Evolutionary conservation across 2,329 filamentous ascomycete species (phyloP).

Genomic region (Diaporthe aspalathi): DNA sequence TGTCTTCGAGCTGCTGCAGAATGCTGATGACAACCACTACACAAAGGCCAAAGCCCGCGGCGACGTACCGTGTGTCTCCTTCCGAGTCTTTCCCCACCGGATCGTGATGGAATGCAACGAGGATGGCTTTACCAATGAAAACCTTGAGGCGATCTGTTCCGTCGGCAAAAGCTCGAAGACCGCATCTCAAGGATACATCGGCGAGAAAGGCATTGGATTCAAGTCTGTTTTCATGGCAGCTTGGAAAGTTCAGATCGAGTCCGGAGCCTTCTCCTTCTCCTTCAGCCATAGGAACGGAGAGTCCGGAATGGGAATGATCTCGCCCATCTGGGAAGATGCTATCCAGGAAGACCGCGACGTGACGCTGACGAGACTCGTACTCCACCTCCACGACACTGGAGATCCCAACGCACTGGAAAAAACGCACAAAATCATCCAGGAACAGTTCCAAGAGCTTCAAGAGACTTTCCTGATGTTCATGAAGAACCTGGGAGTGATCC

Average conservation of each 20-base stretch:
- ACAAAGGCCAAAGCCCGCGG: slow-evolving; percentile 39
- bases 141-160: slow-evolving; percentile 59
- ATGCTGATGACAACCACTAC: slow-evolving; percentile 64
- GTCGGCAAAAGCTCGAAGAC: slow-evolving; percentile 58
- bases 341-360: background rate
- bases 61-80: slow-evolving; percentile 47
- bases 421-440: slow-evolving; percentile 43
- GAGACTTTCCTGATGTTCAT: slow-evolving; percentile 56
- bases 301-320: slow-evolving; percentile 50
- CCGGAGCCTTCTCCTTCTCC: slow-evolving; percentile 56
- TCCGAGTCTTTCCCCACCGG: slow-evolving; percentile 49
- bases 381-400: slow-evolving; percentile 35
- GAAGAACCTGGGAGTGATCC: slow-evolving; percentile 52
- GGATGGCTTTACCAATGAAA: slow-evolving; percentile 55
- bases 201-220: slow-evolving; percentile 64
- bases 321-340: too few relatives aligned
- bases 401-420: slow-evolving; percentile 4
- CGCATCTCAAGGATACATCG: slow-evolving; percentile 56
- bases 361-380: slow-evolving; percentile 36
- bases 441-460: slow-evolving; percentile 53
- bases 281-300: slow-evolving; percentile 52
- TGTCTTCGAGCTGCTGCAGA: slow-evolving; percentile 65
- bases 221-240: slow-evolving; percentile 63
- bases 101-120: slow-evolving; percentile 64
- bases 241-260: slow-evolving; percentile 51